Evolutionary conservation across 2,329 filamentous ascomycete species (phyloP).

Genomic region (Fusarium sp.): DNA sequence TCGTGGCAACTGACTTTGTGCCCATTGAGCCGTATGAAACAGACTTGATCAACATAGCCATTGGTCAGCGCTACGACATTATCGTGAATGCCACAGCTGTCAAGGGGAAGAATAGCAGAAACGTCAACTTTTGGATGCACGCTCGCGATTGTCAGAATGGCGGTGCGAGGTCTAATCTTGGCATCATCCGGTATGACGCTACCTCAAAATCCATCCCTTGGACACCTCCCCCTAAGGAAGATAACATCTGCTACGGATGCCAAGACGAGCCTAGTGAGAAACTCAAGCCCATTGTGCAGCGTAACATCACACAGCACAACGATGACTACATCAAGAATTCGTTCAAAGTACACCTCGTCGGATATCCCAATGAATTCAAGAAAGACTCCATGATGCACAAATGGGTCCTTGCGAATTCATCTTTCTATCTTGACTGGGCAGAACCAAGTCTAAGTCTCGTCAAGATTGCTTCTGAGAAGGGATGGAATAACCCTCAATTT

Average conservation of each 20-base stretch:
- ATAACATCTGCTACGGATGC: background rate
- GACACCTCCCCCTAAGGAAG: background rate
- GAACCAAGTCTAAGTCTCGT: constrained; percentile 4
- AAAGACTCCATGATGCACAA: background rate
- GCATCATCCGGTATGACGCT: background rate
- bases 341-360: background rate
- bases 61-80: background rate
- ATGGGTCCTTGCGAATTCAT: background rate
- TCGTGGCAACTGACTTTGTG: constrained; percentile 4
- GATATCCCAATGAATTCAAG: background rate
- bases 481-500: background rate
- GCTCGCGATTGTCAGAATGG: background rate
- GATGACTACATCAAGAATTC: background rate
- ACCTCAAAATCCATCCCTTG: background rate
- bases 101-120: background rate
- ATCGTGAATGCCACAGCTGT: background rate
- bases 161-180: background rate
- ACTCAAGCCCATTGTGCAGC: background rate
- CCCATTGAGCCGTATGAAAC: background rate
- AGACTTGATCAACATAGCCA: background rate
- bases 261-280: background rate
- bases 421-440: constrained; percentile 1
- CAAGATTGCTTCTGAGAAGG: background rate
- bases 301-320: background rate
- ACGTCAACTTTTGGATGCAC: constrained; percentile 1